Base-by-base conservation (phyloP, 192 early-diverging fungal genomes). In the Pilaira anomala region DNA sequence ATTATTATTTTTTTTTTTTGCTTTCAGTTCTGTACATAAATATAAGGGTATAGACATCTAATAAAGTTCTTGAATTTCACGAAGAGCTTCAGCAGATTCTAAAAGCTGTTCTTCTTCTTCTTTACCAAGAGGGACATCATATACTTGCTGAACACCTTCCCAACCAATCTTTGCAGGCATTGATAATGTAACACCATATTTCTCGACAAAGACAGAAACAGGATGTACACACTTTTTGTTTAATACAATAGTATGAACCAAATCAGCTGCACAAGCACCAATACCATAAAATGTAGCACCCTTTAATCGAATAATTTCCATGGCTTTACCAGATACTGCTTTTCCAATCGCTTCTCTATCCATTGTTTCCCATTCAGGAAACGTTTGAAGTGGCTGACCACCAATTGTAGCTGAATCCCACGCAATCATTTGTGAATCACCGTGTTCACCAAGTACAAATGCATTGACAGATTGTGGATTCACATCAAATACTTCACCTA, bases 221-320 rank as follows among this genome's bases (percentile, higher is more conserved):
- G 91, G 90, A 45, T 84, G 80, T 11, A 94, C 82, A 45, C 82
- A 79, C 55, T 78, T 76, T 28, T 85, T 82, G 72, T 94, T 86
- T 63, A 87, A 72, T 11, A 90, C 71, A 55, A 94, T 83, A 9
- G 78, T 75, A 54, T 90, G 78, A 45, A 83, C 81, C 29, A 94
- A 67, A 6, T 77, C 77, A 1, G 90, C 84, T 1, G 85, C 86
- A 29, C 90, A 91, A 19, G 89, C 91, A 25, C 86, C 91, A 67
- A 94, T 92, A 36, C 93, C 91, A 68, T 83, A 94, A 76, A 88
- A 88, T 0, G 92, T 92, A 3, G 91, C 85, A 16, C 92, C 92
- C 74, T 94, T 94, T 57, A 89, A 78, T 13, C 88, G 85, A 51
- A 94, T 94, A 63, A 94, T 94, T 48, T 81, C 81, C 59, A 91